phyloP scores from a whole-genome alignment of 1,284 basidiomycete species.

The Volvariella volvacea region DNA sequence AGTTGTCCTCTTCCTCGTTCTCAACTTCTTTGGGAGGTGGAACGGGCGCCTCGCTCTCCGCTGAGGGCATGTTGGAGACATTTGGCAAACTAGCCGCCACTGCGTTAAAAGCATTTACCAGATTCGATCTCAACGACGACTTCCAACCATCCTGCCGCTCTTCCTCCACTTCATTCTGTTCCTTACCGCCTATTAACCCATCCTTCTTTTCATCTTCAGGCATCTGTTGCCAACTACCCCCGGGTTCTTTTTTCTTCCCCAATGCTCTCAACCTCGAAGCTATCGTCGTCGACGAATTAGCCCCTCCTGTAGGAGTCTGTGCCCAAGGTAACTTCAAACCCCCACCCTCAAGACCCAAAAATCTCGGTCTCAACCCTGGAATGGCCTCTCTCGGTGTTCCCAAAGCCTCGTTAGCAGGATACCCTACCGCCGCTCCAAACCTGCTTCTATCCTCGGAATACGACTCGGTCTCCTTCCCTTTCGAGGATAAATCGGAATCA shows the following conservation, averaged over 20 bases:
- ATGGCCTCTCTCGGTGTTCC: conserved; percentile 16
- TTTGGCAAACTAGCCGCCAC: conserved; percentile 24
- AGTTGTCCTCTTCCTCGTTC: conserved; percentile 14
- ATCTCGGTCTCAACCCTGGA: conserved; percentile 13
- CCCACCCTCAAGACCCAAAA: conserved; percentile 16
- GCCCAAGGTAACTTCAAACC: conserved; percentile 17
- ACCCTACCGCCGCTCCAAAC: not conserved
- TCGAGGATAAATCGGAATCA: not conserved
- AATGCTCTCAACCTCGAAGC: conserved; percentile 11
- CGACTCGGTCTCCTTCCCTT: too few relatives aligned
- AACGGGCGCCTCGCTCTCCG: too few relatives aligned
- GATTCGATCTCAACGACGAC: conserved; percentile 23
- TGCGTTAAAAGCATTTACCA: conserved; percentile 29
- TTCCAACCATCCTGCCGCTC: conserved; percentile 22
- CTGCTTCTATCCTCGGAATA: too few relatives aligned
- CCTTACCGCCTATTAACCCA: not conserved
- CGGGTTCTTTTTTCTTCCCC: conserved; percentile 15
- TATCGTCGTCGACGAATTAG: conserved; percentile 2
- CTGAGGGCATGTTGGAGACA: conserved; percentile 3
- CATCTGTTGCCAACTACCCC: conserved; percentile 4
- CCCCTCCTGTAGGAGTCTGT: conserved; percentile 2
- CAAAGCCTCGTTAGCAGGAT: conserved; percentile 9
- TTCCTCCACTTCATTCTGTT: not conserved
- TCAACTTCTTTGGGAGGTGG: conserved; percentile 7
- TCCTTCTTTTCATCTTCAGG: not conserved